phyloP scores from a whole-genome alignment of 139 green algal genomes.

The Mychonastes homosphaera region DNA sequence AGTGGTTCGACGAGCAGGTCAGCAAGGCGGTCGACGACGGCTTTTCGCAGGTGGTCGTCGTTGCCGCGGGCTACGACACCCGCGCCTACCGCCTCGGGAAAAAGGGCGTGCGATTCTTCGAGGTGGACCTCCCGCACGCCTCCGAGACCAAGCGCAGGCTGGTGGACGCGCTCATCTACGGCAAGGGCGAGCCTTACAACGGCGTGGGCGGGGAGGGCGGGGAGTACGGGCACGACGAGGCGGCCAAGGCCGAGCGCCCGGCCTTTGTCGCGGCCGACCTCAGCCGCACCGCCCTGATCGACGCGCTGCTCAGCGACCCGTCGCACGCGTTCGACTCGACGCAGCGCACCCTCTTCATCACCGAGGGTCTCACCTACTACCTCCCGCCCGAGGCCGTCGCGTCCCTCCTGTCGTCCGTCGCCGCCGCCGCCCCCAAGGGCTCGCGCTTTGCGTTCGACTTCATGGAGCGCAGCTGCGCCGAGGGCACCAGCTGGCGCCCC shows the following conservation, averaged over 20 bases:
- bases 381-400: slow-evolving; percentile 32
- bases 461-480: slow-evolving; percentile 21
- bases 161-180: slow-evolving; percentile 26
- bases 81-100: slow-evolving; percentile 43
- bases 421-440: slow-evolving; percentile 20
- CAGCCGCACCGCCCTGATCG: slow-evolving; percentile 23
- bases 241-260: slow-evolving; percentile 20
- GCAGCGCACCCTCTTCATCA: slow-evolving; percentile 44
- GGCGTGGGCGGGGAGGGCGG: background rate
- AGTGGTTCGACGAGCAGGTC: slow-evolving; percentile 55
- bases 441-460: slow-evolving; percentile 56
- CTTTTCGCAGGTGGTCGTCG: slow-evolving; percentile 47
- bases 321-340: slow-evolving; percentile 7
- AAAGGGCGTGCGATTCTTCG: slow-evolving; percentile 29
- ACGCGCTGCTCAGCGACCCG: slow-evolving; percentile 34
- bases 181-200: background rate
- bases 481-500: background rate
- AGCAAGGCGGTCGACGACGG: slow-evolving; percentile 28
- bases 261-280: slow-evolving; percentile 53
- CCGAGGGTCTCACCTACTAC: slow-evolving; percentile 57
- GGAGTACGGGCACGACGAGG: background rate
- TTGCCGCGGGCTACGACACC: slow-evolving; percentile 64
- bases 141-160: slow-evolving; percentile 40
- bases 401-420: slow-evolving; percentile 26
- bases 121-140: slow-evolving; percentile 58